Evolutionary conservation across 495 filamentous ascomycete species (phyloP).

Genomic region (Ramalina peruviana): DNA sequence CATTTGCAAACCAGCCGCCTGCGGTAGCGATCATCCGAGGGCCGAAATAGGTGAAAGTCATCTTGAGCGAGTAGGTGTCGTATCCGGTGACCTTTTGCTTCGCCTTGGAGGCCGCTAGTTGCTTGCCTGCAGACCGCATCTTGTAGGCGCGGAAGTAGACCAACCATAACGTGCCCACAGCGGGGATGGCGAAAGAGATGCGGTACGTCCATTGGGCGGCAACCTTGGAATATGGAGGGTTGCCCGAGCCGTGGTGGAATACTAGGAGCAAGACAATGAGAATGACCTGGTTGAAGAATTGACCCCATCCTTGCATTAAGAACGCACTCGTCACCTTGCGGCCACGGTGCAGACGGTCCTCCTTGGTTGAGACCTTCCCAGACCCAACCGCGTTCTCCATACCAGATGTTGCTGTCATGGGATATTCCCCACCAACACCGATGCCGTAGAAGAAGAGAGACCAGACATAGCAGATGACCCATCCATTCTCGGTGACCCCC

Average conservation of each 20-base stretch:
- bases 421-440: slow-evolving; percentile 88
- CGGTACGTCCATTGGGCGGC: slow-evolving; percentile 75
- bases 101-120: slow-evolving; percentile 63
- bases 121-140: slow-evolving; percentile 65
- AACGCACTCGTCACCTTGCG: slow-evolving; percentile 87
- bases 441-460: slow-evolving; percentile 82
- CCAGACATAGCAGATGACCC: slow-evolving; percentile 88
- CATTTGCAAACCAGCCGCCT: slow-evolving; percentile 78
- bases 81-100: slow-evolving; percentile 78
- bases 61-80: slow-evolving; percentile 60
- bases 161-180: slow-evolving; percentile 80
- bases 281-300: slow-evolving; percentile 77
- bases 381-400: slow-evolving; percentile 84
- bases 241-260: slow-evolving; percentile 61
- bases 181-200: slow-evolving; percentile 70
- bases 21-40: slow-evolving; percentile 73
- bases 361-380: slow-evolving; percentile 72
- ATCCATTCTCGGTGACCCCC: slow-evolving; percentile 71
- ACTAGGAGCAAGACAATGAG: slow-evolving; percentile 69
- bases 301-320: slow-evolving; percentile 95
- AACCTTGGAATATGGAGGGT: slow-evolving; percentile 55
- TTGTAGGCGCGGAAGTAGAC: slow-evolving; percentile 82
- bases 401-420: slow-evolving; percentile 86
- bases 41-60: slow-evolving; percentile 68
- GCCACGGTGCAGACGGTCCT: slow-evolving; percentile 84